Conservation (phyloP, 805 yeast species). For the Candida xyloterini region DNA sequence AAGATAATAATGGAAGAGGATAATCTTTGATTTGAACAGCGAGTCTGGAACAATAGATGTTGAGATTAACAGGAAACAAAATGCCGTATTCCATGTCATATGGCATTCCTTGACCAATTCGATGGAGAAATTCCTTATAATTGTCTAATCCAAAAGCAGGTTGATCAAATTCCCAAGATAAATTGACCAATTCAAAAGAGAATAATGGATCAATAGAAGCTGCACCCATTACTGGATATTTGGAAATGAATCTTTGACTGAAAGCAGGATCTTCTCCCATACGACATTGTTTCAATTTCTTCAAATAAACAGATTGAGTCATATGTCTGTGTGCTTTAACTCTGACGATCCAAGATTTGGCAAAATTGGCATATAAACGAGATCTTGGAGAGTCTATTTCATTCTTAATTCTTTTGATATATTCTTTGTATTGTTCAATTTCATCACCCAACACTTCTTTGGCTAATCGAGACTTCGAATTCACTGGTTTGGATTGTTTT, state of each 20-base stretch:
- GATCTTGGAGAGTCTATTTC: constrained; percentile 27
- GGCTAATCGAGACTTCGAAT: constrained; percentile 17
- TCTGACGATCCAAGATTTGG: constrained; percentile 33
- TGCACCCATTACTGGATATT: constrained; percentile 28
- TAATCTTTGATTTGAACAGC: constrained; percentile 51
- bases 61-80: constrained; percentile 47
- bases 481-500: not conserved
- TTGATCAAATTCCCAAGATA: constrained; percentile 45
- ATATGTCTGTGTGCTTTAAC: constrained; percentile 13
- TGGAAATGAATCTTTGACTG: constrained; percentile 23
- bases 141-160: constrained; percentile 53
- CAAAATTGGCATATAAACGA: constrained; percentile 27
- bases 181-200: constrained; percentile 45
- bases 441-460: constrained; percentile 19
- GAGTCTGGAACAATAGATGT: constrained; percentile 42
- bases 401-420: constrained; percentile 22
- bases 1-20: constrained; percentile 54
- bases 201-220: constrained; percentile 49
- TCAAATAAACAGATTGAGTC: constrained; percentile 4
- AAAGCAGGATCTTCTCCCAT: constrained; percentile 29
- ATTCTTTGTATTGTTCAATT: constrained; percentile 24
- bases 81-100: constrained; percentile 50
- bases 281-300: constrained; percentile 1
- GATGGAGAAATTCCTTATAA: constrained; percentile 41
- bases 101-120: constrained; percentile 53